These are phyloP conservation scores for Kalanchoe fedtschenkoi DNA, from an alignment of 164 flowering plant species.

Conservation along the genomic window DNA sequence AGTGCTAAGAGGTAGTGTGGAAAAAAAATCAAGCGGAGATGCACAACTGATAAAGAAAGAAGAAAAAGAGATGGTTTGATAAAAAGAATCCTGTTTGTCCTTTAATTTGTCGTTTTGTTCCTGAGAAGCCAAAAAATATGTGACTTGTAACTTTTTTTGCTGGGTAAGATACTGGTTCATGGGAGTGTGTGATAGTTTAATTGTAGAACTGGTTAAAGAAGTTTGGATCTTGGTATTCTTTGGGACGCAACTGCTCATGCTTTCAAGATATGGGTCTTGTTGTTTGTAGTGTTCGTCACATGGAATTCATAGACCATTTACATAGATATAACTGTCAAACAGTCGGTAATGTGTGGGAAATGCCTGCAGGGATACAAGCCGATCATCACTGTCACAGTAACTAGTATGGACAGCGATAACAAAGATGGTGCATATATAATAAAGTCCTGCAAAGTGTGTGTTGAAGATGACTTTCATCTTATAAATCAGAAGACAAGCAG, in stretches of 20 bases:
- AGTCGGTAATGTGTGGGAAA: constrained; percentile 38
- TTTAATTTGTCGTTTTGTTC: neutral
- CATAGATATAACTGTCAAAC: constrained; percentile 37
- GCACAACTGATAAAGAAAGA: too few relatives aligned
- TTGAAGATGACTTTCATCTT: neutral
- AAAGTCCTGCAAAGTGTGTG: constrained; percentile 1
- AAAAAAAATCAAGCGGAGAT: too few relatives aligned
- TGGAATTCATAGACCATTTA: constrained; percentile 17
- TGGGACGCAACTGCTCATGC: constrained; percentile 21
- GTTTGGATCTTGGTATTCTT: constrained; percentile 54
- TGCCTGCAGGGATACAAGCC: constrained; percentile 31
- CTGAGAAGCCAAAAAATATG: neutral
- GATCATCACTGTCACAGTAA: constrained; percentile 1
- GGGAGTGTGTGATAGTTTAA: constrained; percentile 46
- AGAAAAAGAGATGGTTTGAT: too few relatives aligned
- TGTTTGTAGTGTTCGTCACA: constrained; percentile 43
- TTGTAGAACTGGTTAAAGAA: constrained; percentile 43
- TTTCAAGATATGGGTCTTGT: constrained; percentile 19
- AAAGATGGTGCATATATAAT: neutral
- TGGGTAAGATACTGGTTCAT: constrained; percentile 19
- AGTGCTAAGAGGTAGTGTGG: too few relatives aligned
- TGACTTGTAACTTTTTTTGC: neutral
- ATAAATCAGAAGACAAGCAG: constrained; percentile 23
- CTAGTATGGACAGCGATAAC: neutral
- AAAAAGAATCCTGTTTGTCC: too few relatives aligned